Percentiles rank a stretch among this genome's conserved stretches.
Evolutionary conservation across 2,329 filamentous ascomycete species (phyloP).

Genomic region (Apiospora phragmitis): DNA sequence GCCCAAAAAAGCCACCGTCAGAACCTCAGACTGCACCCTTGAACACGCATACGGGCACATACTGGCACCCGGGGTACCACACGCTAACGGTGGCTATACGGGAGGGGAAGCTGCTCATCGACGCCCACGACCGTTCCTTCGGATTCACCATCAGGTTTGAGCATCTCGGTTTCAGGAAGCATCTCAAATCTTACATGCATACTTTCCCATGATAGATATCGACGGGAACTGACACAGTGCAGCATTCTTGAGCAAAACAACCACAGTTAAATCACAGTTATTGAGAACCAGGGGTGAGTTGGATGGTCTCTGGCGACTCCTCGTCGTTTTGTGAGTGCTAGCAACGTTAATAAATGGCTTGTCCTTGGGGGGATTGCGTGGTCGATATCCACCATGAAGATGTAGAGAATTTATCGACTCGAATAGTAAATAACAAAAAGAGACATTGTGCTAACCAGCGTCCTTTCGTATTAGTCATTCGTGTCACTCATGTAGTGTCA

Average conservation of each 20-base stretch:
- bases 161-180: no score
- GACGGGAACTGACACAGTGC: no score
- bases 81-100: slow-evolving; percentile 19
- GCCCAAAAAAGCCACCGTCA: background rate
- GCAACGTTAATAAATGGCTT: no score
- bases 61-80: slow-evolving; percentile 25
- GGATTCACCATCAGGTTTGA: slow-evolving; percentile 21
- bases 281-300: no score
- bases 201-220: no score
- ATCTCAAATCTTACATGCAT: no score
- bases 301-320: no score
- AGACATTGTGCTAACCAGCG: no score
- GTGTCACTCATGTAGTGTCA: background rate
- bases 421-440: background rate
- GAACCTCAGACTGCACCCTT: slow-evolving; percentile 22
- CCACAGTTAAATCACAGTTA: no score
- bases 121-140: slow-evolving; percentile 22
- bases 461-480: background rate
- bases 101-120: slow-evolving; percentile 24
- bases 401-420: no score
- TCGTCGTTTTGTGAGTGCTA: background rate
- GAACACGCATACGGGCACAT: slow-evolving; percentile 21
- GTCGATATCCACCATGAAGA: no score
- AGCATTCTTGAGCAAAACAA: no score
- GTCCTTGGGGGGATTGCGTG: background rate